Evolutionary conservation across 345 rosid species (phyloP).

Genomic region (Cardamine chenopodiifolia): DNA sequence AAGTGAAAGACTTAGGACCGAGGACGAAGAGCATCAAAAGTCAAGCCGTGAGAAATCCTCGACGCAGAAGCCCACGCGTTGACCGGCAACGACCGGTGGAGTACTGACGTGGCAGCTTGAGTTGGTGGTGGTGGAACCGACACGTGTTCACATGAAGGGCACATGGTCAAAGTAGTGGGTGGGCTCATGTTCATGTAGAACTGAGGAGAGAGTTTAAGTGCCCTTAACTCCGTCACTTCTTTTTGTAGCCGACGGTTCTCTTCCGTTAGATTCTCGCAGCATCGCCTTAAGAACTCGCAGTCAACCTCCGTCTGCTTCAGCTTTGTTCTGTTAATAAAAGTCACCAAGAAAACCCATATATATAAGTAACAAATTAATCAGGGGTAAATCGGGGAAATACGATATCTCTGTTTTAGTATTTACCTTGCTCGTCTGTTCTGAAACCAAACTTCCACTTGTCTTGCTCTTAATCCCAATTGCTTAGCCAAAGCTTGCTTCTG

Average conservation of each 20-base stretch:
- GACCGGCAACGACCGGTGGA: slow-evolving; percentile 49
- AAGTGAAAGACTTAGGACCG: slow-evolving; percentile 43
- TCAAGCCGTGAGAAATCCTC: slow-evolving; percentile 46
- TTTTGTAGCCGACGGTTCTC: slow-evolving; percentile 96
- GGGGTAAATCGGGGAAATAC: background rate
- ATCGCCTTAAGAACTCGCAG: slow-evolving; percentile 90
- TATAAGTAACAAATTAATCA: background rate
- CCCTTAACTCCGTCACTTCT: slow-evolving; percentile 91
- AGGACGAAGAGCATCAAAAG: slow-evolving; percentile 58
- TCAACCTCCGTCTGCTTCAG: slow-evolving; percentile 98
- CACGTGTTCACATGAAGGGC: slow-evolving; percentile 96
- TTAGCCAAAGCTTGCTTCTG: slow-evolving; percentile 88
- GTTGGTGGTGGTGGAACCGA: slow-evolving; percentile 61
- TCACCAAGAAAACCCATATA: slow-evolving; percentile 22
- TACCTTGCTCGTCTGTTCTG: slow-evolving; percentile 99
- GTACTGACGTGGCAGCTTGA: slow-evolving; percentile 41
- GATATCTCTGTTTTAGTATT: background rate
- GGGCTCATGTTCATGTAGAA: slow-evolving; percentile 99
- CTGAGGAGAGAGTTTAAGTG: slow-evolving; percentile 93
- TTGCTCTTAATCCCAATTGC: slow-evolving; percentile 77
- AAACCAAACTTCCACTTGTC: slow-evolving; percentile 99
- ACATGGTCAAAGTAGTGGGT: slow-evolving; percentile 97
- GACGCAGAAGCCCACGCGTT: slow-evolving; percentile 56
- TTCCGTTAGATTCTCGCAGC: slow-evolving; percentile 95
- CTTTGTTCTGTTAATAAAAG: slow-evolving; percentile 67